These are phyloP conservation scores for Sphaerulina populicola DNA, from an alignment of 2,329 filamentous ascomycete genomes.

Conservation along the genomic window DNA sequence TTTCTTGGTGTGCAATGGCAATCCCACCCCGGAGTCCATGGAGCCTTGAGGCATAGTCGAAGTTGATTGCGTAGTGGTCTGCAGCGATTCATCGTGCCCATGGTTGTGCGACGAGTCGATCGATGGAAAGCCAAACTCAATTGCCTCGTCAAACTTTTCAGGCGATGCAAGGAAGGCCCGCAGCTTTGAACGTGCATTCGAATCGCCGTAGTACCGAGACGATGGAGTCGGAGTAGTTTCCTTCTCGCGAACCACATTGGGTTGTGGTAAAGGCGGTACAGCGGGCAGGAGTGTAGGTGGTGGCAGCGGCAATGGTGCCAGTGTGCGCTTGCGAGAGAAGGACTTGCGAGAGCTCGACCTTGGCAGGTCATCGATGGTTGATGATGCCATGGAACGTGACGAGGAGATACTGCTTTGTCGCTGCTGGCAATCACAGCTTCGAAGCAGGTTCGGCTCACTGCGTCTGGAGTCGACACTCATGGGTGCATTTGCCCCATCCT, in stretches of 20 bases:
- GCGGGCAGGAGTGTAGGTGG: constrained; percentile 26
- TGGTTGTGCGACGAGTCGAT: background rate
- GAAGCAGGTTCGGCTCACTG: constrained; percentile 5
- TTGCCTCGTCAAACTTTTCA: constrained; percentile 89
- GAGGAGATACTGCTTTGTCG: background rate
- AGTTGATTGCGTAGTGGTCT: background rate
- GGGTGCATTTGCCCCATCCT: constrained; percentile 11
- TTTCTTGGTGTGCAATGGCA: constrained; percentile 13
- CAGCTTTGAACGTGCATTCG: constrained; percentile 76
- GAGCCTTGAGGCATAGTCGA: constrained; percentile 25
- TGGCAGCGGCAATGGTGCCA: constrained; percentile 26
- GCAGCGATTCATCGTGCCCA: background rate
- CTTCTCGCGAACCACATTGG: constrained; percentile 1
- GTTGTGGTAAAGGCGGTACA: constrained; percentile 19
- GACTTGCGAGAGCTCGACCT: background rate
- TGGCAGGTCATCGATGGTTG: background rate
- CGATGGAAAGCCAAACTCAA: constrained; percentile 80
- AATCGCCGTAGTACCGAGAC: constrained; percentile 71
- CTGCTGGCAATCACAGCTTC: background rate
- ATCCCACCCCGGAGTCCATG: constrained; percentile 32
- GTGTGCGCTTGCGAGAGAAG: constrained; percentile 19
- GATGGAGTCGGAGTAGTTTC: background rate
- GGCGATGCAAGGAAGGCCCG: constrained; percentile 79
- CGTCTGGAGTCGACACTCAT: constrained; percentile 11
- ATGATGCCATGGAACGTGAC: background rate